Base-by-base conservation (phyloP, 2,329 filamentous ascomycete species). In the Colletotrichum sansevieriae region DNA sequence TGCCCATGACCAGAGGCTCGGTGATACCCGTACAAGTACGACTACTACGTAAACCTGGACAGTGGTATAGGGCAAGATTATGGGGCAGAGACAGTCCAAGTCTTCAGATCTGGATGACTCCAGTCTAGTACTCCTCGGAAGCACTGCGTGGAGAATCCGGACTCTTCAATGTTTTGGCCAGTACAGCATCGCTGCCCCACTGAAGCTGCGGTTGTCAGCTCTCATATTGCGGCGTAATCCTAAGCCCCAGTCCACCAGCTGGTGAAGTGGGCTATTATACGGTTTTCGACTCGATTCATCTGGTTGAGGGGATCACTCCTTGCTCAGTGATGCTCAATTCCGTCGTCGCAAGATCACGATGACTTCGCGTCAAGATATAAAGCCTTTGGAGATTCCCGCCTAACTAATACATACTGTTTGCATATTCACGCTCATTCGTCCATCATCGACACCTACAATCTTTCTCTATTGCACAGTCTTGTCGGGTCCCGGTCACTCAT, bases 251-350 rank as follows among this genome's bases (percentile, higher is more conserved):
- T 25, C 15, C 35, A 13, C 9, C n/a, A 25, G 15, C 29, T 37
- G 39, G 10, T 22, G 51, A 29, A 52, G 52, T 67, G 60, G 64
- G 51, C 44, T 63, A 15, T 46, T 25, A 49, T 20, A 4, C 37
- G 29, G 12, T 39, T 57, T 67, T 44, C 29, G 59, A 22, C 29
- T 20, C 37, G 8, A 22, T 29, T 6, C 20, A 39, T 52, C 20
- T 10, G 3, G 37, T 7, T 29, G n/a, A 22, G 9, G 7, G 11
- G 33, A 9, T 33, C 25, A 15, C 51, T 51, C 44, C 29, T 18
- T 4, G 41, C 11, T 8, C 11, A 29, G 4, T 29, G 25, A 29
- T 20, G 22, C 9, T 29, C 25, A 3, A 22, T 13, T 3, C 22
- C 3, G n/a, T 9, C 18, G 9, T 13, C 11, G 39, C 10, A 11